Evolutionary conservation across 176 grass and related monocot species (phyloP).

Genomic region (barley (Hordeum vulgare)): MorexV3_pseudomolecules_assembly NC_058523.1:552980419-552980918

Average conservation of each 20-base stretch:
- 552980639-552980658: conserved; percentile 61
- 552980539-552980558: conserved; percentile 55
- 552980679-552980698: conserved; percentile 58
- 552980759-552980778: background rate
- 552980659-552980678: conserved; percentile 61
- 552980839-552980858: conserved; percentile 48
- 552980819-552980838: conserved; percentile 26
- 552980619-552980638: conserved; percentile 50
- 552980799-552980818: conserved; percentile 6
- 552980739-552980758: conserved; percentile 56
- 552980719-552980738: conserved; percentile 67
- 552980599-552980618: conserved; percentile 49
- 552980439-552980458: conserved; percentile 69
- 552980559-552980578: conserved; percentile 71
- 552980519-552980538: conserved; percentile 29
- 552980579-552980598: conserved; percentile 64
- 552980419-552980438: conserved; percentile 73
- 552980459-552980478: conserved; percentile 24
- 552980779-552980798: background rate
- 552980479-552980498: background rate
- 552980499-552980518: conserved; percentile 14
- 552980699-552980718: conserved; percentile 69
- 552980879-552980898: conserved; percentile 65
- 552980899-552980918: conserved; percentile 51
- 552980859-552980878: conserved; percentile 56